Evolutionary conservation across 768 basidiomycete genomes (phyloP).

Genomic region (Fistulinella prunicolor): DNA sequence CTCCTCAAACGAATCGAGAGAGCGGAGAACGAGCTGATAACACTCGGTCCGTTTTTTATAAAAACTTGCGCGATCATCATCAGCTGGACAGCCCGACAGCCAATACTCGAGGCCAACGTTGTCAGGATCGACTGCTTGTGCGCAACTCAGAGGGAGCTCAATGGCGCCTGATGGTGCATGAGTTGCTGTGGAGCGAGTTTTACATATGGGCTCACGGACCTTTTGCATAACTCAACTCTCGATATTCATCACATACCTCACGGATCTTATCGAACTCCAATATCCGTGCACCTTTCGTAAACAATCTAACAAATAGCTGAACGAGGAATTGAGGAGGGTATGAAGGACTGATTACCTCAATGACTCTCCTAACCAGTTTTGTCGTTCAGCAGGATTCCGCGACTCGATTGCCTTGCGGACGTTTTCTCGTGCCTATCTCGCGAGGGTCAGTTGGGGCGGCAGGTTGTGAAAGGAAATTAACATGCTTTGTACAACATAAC

Average conservation of each 20-base stretch:
- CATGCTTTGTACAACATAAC: conserved; percentile 94
- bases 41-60: conserved; percentile 66
- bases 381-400: conserved; percentile 66
- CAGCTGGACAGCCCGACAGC: conserved; percentile 55
- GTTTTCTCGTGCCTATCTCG: conserved; percentile 81
- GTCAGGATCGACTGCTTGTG: conserved; percentile 72
- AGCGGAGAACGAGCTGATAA: conserved; percentile 82
- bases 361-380: conserved; percentile 82
- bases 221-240: conserved; percentile 76
- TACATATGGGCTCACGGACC: conserved; percentile 42
- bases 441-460: conserved; percentile 2
- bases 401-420: conserved; percentile 87
- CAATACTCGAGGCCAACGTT: conserved; percentile 76
- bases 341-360: conserved; percentile 54
- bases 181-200: not conserved
- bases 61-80: conserved; percentile 56
- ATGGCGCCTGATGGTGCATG: conserved; percentile 59
- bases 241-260: conserved; percentile 89
- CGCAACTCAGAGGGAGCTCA: conserved; percentile 81
- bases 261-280: conserved; percentile 80
- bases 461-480: conserved; percentile 4
- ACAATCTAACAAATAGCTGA: conserved; percentile 52
- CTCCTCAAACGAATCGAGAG: conserved; percentile 77
- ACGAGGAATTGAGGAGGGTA: not conserved
- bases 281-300: conserved; percentile 83